Evolutionary conservation across 106 monocot species (phyloP).

Genomic region (Dioscorea alata): DNA sequence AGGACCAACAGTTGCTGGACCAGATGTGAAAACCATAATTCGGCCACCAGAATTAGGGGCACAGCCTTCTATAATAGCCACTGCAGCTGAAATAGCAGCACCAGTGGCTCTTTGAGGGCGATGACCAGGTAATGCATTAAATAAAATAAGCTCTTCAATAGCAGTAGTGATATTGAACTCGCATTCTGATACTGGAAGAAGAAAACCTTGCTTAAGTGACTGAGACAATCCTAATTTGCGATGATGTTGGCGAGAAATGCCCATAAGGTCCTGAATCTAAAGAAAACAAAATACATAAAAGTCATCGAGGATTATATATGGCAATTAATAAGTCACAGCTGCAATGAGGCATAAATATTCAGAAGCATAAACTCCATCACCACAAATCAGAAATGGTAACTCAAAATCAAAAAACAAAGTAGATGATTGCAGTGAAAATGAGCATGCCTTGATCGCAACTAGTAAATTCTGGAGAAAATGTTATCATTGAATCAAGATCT

Average conservation of each 20-base stretch:
- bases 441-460: too few relatives aligned
- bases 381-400: too few relatives aligned
- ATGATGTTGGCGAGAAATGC: constrained; percentile 27
- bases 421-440: too few relatives aligned
- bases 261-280: constrained; percentile 68
- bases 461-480: too few relatives aligned
- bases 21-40: constrained; percentile 88
- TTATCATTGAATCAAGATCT: too few relatives aligned
- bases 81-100: constrained; percentile 62
- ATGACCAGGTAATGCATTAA: constrained; percentile 30
- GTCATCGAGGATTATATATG: too few relatives aligned
- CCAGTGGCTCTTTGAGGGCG: constrained; percentile 75
- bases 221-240: constrained; percentile 24
- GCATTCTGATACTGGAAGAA: constrained; percentile 69
- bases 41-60: constrained; percentile 46
- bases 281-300: background rate
- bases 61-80: constrained; percentile 73
- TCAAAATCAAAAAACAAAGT: too few relatives aligned
- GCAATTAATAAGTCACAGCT: too few relatives aligned
- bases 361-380: too few relatives aligned
- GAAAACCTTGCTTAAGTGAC: constrained; percentile 49
- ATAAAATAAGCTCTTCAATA: constrained; percentile 62
- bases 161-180: constrained; percentile 80
- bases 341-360: too few relatives aligned
- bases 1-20: constrained; percentile 75